Conservation (phyloP, 2,329 filamentous ascomycete genomes). For the Cytospora chrysosperma region DNA sequence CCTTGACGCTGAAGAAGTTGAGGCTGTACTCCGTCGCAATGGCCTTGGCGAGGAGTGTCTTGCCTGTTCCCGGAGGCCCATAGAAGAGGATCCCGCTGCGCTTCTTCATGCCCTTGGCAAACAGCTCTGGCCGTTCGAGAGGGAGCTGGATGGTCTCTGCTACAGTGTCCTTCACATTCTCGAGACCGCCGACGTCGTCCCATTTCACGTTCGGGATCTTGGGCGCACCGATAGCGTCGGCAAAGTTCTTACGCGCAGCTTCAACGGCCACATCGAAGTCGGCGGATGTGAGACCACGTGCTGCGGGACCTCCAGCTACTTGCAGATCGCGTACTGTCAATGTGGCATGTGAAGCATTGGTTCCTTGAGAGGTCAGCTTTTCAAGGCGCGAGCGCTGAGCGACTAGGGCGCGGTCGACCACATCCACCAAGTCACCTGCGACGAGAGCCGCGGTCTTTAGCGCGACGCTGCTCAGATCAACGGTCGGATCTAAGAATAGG, state of each 20-base stretch:
- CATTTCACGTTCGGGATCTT: constrained; percentile 97
- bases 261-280: constrained; percentile 95
- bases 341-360: constrained; percentile 38
- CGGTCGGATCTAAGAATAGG: constrained; percentile 75
- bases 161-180: constrained; percentile 94
- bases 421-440: constrained; percentile 89
- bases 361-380: constrained; percentile 54
- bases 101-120: constrained; percentile 98
- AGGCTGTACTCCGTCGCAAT: constrained; percentile 92
- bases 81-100: constrained; percentile 91
- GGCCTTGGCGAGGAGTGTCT: constrained; percentile 88
- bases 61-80: constrained; percentile 86
- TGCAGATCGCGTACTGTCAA: constrained; percentile 81
- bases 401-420: constrained; percentile 84
- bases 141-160: constrained; percentile 95
- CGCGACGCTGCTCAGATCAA: constrained; percentile 81
- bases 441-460: constrained; percentile 95
- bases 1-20: constrained; percentile 94
- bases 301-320: constrained; percentile 77
- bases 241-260: constrained; percentile 94
- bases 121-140: constrained; percentile 85
- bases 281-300: constrained; percentile 72
- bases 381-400: constrained; percentile 76
- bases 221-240: constrained; percentile 92
- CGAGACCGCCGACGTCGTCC: constrained; percentile 91